Base-by-base conservation (phyloP, 352 stramenopile genomes). In the Globisporangium radiosum region DNA sequence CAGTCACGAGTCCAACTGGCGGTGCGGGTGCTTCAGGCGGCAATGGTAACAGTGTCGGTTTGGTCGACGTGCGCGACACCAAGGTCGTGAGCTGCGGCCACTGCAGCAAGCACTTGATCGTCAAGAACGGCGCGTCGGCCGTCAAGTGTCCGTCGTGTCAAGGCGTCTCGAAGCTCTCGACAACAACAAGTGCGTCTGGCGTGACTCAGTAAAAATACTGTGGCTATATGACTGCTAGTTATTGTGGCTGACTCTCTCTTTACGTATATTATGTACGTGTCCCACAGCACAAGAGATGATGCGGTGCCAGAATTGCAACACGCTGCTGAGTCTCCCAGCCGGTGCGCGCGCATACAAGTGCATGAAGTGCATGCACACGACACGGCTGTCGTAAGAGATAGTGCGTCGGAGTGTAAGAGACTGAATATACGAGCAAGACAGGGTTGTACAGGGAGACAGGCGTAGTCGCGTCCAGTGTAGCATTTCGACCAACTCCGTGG, bases 261-360 rank as follows among this genome's bases (percentile, higher is more conserved):
- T 59, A 43, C 66, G 49, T 60, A 19, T 63, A 4, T 40, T 33
- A 3, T 2, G 25, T 33, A 3, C 2, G 25, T 33, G 25, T 33
- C 25, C 25, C 25, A 33, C 39, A 92, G 81, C 83, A 1, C 83
- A 92, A 79, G 83, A 92, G 62, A 88, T 92, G 63, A 92, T 93
- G 81, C 81, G 82, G 14, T 95, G 86, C 68, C 81, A 86, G 54
- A 92, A 92, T 56, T 95, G 86, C 69, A 92, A 80, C 64, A 94
- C 86, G 61, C 70, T 94, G 10, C 57, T 95, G 58, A 92, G 81
- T 64, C 67, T 95, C 25, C 86, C 86, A 0, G 76, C 76, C 4
- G 86, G 86, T 39, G 82, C 83, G 59, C 89, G 76, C 61, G 82
- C 83, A 53, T 95, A 95, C 82, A 95, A 95, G 68, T 93, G 84